These are phyloP conservation scores for Ophiostoma quercus DNA, from an alignment of 2,329 filamentous ascomycete genomes.

Conservation along the genomic window DNA sequence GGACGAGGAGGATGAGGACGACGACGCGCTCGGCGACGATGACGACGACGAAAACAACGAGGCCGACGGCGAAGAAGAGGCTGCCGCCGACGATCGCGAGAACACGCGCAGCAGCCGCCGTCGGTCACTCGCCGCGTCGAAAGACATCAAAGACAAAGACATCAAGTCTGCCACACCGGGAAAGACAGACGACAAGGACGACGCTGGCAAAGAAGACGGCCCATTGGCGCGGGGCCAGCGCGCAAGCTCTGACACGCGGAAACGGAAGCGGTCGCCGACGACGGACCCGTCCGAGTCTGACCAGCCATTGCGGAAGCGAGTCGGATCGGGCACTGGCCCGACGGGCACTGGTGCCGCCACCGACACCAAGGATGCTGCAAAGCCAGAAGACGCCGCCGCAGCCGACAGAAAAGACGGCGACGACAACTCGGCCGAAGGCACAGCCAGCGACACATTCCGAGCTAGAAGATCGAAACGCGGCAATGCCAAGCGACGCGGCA, in stretches of 20 bases:
- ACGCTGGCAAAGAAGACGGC: neutral
- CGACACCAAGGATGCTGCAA: neutral
- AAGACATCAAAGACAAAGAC: constrained; percentile 33
- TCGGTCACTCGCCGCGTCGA: constrained; percentile 33
- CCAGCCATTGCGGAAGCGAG: constrained; percentile 50
- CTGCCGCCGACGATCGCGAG: constrained; percentile 22
- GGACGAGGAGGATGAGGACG: constrained; percentile 35
- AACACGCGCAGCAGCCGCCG: constrained; percentile 19
- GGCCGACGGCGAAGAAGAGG: constrained; percentile 25
- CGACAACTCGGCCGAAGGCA: constrained; percentile 37
- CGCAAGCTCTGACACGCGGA: constrained; percentile 40
- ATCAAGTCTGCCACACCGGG: neutral
- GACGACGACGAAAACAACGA: constrained; percentile 33
- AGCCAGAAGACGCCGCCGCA: constrained; percentile 26
- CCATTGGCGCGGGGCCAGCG: constrained; percentile 21
- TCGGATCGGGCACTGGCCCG: constrained; percentile 42
- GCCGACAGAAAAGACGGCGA: constrained; percentile 36
- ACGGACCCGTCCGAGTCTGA: constrained; percentile 43
- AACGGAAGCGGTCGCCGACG: constrained; percentile 47
- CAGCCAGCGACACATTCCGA: constrained; percentile 35
- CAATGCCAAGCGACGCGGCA: constrained; percentile 29
- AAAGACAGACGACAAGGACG: neutral
- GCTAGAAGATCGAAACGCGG: constrained; percentile 41
- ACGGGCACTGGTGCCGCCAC: constrained; percentile 31
- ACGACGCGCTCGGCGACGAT: constrained; percentile 17